phyloP scores from a whole-genome alignment of 768 basidiomycete species.

The Coprinopsis strossmayeri region DNA sequence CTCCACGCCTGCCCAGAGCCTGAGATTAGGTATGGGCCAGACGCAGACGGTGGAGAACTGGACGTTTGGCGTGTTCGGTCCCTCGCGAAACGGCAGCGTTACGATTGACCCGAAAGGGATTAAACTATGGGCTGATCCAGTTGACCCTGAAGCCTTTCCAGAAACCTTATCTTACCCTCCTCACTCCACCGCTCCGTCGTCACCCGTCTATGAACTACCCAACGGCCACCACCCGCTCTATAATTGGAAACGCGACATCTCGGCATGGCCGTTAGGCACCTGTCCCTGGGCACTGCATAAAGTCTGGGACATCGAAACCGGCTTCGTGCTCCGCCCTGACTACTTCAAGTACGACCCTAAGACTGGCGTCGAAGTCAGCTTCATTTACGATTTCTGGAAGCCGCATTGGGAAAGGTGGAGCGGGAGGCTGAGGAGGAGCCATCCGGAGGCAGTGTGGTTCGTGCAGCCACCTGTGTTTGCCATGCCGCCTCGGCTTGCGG shows the following conservation, averaged over 20 bases:
- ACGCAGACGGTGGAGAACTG: slow-evolving; percentile 78
- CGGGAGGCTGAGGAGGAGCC: slow-evolving; percentile 51
- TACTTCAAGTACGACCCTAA: slow-evolving; percentile 61
- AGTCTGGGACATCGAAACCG: slow-evolving; percentile 78
- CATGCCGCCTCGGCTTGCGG: slow-evolving; percentile 52
- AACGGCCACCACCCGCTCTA: slow-evolving; percentile 60
- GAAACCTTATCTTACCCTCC: too few species aligned
- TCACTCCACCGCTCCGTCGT: too few species aligned
- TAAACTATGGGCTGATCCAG: slow-evolving; percentile 59
- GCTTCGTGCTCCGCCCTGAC: slow-evolving; percentile 57
- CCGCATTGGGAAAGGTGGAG: slow-evolving; percentile 59
- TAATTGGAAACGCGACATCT: slow-evolving; percentile 74
- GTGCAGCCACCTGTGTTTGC: slow-evolving; percentile 90
- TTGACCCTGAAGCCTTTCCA: slow-evolving; percentile 30
- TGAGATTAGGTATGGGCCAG: slow-evolving; percentile 86
- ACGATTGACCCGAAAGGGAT: slow-evolving; percentile 81
- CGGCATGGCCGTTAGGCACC: slow-evolving; percentile 64
- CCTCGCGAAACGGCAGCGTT: slow-evolving; percentile 63
- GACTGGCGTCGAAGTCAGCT: slow-evolving; percentile 46
- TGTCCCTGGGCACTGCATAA: slow-evolving; percentile 87
- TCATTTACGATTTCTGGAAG: slow-evolving; percentile 75
- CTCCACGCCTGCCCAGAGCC: slow-evolving; percentile 79
- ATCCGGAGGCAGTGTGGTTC: slow-evolving; percentile 85
- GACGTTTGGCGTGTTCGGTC: slow-evolving; percentile 76
- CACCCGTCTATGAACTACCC: slow-evolving; percentile 18